Base-by-base conservation (phyloP, 495 filamentous ascomycete species). In the Aspergillus sparsus region DNA sequence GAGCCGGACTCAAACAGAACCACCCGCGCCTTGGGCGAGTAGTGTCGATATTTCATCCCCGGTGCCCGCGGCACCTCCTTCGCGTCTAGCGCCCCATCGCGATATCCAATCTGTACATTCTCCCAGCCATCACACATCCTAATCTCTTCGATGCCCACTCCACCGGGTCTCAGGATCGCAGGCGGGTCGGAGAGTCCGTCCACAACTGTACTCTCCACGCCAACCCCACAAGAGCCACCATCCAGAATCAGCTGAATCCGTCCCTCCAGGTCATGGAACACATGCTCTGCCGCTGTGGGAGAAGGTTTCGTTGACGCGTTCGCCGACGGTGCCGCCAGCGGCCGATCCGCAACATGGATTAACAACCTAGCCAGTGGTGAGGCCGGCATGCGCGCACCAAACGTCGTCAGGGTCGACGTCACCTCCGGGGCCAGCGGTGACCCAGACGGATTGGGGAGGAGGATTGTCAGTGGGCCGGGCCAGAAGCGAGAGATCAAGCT, bases 31-130 rank as follows among this genome's bases (percentile, higher is more conserved):
- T 88, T 89, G 0, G 94, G 94, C 18, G 92, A 95, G 68, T 99
- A 99, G 71, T 99, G 94, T 65, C 92, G 88, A 73, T 99, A 99
- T 69, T 99, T 99, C 94, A 99, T 99, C 3, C 94, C 94, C 8
- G 94, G 94, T 3, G 93, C 93, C 56, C 88, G 83, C 6, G 95
- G 93, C 21, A 79, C 76, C 56, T 78, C 71, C 52, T 68, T 82
- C 21, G 69, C 66, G 18, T 77, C 75, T 0, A 74, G 56, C 6
- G 67, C 73, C 37, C 76, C 72, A 63, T 97, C 90, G 60, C 84
- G 82, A 69, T 97, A 96, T 42, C 84, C 93, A 33, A 89, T 80
- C 57, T 77, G 76, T 2, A 90, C 87, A 50, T 82, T 77, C 66
- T 90, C 87, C 94, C 94, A 99, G 6, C 93, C 93, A 4, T 82